Evolutionary conservation across 2,329 filamentous ascomycete genomes (phyloP).

Genomic region (Dryadomyces quercus-mongolicae): DNA sequence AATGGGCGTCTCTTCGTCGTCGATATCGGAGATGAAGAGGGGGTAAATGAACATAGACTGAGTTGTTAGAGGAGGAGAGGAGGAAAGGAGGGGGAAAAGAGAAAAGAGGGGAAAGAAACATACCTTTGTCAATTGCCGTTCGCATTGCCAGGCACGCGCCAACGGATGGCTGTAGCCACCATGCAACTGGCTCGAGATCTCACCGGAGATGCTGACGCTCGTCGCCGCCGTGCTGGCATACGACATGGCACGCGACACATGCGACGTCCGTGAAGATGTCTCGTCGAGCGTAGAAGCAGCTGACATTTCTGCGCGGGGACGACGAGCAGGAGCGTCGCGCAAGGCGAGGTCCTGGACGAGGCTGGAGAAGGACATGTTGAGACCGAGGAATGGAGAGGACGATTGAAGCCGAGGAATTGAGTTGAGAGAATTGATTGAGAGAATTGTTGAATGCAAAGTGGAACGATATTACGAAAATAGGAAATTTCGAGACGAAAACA

Average conservation of each 20-base stretch:
- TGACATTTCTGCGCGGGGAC: slow-evolving; percentile 33
- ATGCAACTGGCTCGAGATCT: slow-evolving; percentile 75
- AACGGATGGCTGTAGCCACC: slow-evolving; percentile 74
- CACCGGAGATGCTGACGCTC: slow-evolving; percentile 57
- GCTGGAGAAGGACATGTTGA: slow-evolving; percentile 53
- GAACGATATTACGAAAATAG: too few relatives aligned
- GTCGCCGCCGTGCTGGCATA: slow-evolving; percentile 56
- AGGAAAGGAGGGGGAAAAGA: neutral
- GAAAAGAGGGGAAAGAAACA: slow-evolving; percentile 12
- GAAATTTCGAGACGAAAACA: neutral
- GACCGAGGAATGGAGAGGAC: slow-evolving; percentile 4
- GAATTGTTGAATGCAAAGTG: neutral
- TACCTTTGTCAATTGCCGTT: slow-evolving; percentile 77
- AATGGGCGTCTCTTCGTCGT: slow-evolving; percentile 83
- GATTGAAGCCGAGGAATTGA: neutral
- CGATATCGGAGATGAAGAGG: slow-evolving; percentile 87
- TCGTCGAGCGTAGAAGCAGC: slow-evolving; percentile 44
- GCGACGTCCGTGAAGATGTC: slow-evolving; percentile 44
- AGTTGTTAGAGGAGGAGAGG: neutral
- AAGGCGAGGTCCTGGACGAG: slow-evolving; percentile 53
- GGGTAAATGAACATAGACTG: slow-evolving; percentile 98
- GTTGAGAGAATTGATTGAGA: neutral
- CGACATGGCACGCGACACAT: slow-evolving; percentile 51
- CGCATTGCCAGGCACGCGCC: slow-evolving; percentile 69
- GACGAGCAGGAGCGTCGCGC: slow-evolving; percentile 38